A percentile compares a stretch with the other conserved stretches of the same genome.
Conservation (phyloP, 139 green algal species). For the Astrephomene gubernaculifera region DNA sequence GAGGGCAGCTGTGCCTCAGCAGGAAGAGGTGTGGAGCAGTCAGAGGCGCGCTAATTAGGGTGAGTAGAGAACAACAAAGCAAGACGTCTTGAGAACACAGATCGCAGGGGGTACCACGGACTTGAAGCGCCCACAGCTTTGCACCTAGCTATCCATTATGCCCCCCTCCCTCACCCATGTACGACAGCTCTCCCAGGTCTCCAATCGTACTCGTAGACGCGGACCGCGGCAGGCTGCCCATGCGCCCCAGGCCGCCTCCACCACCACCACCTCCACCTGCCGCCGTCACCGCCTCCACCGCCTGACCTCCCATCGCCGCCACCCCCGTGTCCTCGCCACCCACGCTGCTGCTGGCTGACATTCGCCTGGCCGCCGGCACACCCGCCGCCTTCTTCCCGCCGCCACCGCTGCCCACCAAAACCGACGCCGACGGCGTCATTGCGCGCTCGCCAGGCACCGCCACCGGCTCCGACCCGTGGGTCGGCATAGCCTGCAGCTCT, state of each 20-base stretch:
- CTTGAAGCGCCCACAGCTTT: too few species aligned
- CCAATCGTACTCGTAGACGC: conserved; percentile 25
- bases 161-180: conserved; percentile 35
- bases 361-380: neutral
- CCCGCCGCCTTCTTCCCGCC: neutral
- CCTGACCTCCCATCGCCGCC: neutral
- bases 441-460: too few species aligned
- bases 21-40: too few species aligned
- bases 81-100: too few species aligned
- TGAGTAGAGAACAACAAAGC: too few species aligned
- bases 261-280: neutral
- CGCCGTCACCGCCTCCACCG: neutral
- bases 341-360: neutral
- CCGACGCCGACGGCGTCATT: too few species aligned
- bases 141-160: too few species aligned
- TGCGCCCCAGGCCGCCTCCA: neutral
- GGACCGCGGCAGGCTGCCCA: neutral
- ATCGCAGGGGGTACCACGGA: too few species aligned
- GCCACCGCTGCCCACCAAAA: neutral
- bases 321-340: neutral
- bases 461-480: too few species aligned
- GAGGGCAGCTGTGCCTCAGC: too few species aligned
- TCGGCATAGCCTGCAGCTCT: too few species aligned
- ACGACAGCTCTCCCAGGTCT: conserved; percentile 6
- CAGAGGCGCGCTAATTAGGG: too few species aligned